A percentile compares a stretch with the other conserved stretches of the same genome.
Conservation (phyloP, 257 asterid genomes). For the Cruciata laevipes region DNA sequence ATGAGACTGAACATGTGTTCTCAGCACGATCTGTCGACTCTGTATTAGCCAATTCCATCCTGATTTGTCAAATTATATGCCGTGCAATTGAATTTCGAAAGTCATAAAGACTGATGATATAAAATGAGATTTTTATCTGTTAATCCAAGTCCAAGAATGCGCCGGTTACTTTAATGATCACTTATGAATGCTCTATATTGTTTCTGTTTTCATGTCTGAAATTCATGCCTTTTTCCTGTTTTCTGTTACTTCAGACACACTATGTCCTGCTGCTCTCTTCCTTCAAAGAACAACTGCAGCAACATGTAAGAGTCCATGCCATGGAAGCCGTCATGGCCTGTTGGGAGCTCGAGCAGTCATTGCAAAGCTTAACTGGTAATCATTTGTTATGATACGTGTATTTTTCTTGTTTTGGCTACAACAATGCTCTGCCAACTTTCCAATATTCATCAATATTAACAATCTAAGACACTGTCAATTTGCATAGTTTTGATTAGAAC, state of each 20-base stretch:
- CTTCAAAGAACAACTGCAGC: constrained; percentile 97
- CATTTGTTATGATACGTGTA: neutral
- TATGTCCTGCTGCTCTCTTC: constrained; percentile 88
- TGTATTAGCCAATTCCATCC: neutral
- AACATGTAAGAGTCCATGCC: constrained; percentile 97
- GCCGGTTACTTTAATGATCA: neutral
- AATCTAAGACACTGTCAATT: neutral
- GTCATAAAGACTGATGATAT: neutral
- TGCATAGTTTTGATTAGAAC: neutral
- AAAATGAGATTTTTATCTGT: too few species aligned
- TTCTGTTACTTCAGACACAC: constrained; percentile 49
- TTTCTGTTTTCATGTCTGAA: neutral
- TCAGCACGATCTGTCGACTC: neutral
- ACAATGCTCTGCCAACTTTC: neutral
- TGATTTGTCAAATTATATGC: neutral
- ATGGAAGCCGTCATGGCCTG: constrained; percentile 99
- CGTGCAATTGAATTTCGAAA: neutral
- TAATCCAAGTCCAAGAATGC: neutral
- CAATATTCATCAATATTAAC: neutral
- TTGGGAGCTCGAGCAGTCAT: constrained; percentile 99
- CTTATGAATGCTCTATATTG: too few species aligned
- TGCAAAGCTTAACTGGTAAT: constrained; percentile 92
- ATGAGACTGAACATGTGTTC: neutral
- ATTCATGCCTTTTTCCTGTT: neutral
- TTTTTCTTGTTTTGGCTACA: neutral